Conservation (phyloP, 306 rosid species). For the Fragaria vesca region DNA sequence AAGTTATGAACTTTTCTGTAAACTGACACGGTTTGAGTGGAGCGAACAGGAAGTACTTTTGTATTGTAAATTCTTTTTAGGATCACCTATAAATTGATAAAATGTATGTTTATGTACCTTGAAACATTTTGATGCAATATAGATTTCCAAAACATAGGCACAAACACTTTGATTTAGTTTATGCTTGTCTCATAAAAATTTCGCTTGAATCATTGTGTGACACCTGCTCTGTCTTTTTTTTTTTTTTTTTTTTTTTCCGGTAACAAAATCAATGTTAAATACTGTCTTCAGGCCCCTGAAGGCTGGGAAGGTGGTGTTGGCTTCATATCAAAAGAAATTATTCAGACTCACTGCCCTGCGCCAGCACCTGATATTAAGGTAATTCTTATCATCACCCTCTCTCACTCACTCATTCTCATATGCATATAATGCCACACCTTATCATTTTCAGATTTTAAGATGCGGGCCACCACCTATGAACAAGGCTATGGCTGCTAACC, state of each 20-base stretch:
- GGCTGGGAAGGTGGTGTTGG: constrained; percentile 59
- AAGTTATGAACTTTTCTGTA: neutral
- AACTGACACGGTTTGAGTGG: neutral
- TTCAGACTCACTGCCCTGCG: constrained; percentile 44
- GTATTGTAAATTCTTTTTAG: neutral
- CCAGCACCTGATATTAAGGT: constrained; percentile 53
- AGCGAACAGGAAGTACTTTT: neutral
- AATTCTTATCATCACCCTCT: neutral
- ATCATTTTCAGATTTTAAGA: constrained; percentile 36
- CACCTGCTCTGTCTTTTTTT: neutral
- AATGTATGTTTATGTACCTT: neutral
- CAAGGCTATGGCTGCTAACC: constrained; percentile 50
- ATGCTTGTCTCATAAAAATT: neutral
- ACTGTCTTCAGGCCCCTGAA: constrained; percentile 42
- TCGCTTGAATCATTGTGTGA: neutral
- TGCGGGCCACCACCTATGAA: constrained; percentile 64
- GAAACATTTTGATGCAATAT: neutral
- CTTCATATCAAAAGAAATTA: constrained; percentile 45
- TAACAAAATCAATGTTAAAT: constrained; percentile 10
- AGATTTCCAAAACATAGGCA: neutral
- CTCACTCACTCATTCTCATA: neutral
- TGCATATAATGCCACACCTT: neutral
- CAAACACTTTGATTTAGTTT: neutral
- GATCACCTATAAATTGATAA: neutral
- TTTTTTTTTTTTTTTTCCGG: neutral